Evolutionary conservation across 768 basidiomycete species (phyloP).

Genomic region (Russula sp.): DNA sequence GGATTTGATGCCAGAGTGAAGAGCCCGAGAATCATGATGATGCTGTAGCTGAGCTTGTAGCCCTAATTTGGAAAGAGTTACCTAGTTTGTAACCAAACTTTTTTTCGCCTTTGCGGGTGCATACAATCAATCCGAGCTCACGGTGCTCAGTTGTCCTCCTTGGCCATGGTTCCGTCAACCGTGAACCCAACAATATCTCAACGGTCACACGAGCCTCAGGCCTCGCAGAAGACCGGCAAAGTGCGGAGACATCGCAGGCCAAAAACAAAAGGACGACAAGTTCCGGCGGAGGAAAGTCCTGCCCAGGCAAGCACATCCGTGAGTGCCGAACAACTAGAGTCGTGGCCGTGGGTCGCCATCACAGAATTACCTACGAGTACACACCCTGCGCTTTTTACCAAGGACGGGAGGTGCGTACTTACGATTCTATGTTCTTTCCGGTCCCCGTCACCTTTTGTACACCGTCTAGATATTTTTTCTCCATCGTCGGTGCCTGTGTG

Average conservation of each 20-base stretch:
- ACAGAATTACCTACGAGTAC: slow-evolving; percentile 61
- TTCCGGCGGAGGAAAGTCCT: slow-evolving; percentile 24
- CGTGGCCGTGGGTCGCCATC: slow-evolving; percentile 66
- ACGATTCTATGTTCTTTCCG: background rate
- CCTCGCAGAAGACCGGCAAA: background rate
- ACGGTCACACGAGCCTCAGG: background rate
- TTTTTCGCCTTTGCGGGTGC: background rate
- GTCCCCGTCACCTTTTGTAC: slow-evolving; percentile 19
- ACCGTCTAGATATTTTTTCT: slow-evolving; percentile 75
- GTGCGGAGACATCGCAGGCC: slow-evolving; percentile 28
- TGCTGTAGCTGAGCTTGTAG: slow-evolving; percentile 10
- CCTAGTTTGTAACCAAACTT: slow-evolving; percentile 6
- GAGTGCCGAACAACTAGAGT: slow-evolving; percentile 8
- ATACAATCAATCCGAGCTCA: background rate
- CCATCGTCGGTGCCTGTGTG: slow-evolving; percentile 71
- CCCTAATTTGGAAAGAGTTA: slow-evolving; percentile 12
- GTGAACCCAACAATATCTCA: background rate
- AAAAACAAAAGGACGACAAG: slow-evolving; percentile 36
- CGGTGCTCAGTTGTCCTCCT: background rate
- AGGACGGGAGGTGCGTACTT: slow-evolving; percentile 69
- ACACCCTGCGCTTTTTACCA: slow-evolving; percentile 75
- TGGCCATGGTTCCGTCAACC: slow-evolving; percentile 8
- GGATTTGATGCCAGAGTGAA: background rate
- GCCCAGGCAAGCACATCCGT: slow-evolving; percentile 24
- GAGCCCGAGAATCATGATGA: no score